Base-by-base conservation (phyloP, 495 filamentous ascomycete genomes). In the Penicillium soppii region DNA sequence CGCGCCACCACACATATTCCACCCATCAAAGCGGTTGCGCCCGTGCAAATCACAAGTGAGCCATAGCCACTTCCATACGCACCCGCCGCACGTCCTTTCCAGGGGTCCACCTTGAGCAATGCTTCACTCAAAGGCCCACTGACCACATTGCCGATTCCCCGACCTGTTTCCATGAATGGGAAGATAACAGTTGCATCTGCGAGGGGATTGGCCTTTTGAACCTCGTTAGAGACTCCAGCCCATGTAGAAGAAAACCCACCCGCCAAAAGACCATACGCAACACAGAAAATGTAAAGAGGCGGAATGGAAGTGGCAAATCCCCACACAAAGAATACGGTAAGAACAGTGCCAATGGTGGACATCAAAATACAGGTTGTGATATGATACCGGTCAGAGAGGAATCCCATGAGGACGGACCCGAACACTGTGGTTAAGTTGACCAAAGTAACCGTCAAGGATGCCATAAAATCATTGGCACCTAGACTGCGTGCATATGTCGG, bases 281-380 rank as follows among this genome's bases (percentile, higher is more conserved):
- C 44, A 33, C 75, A 78, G 46, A 88, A 89, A 1, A 81, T 63
- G 29, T 57, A 57, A 5, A 66, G 38, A 10, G 52, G 21, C 0
- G 57, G 52, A 1, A 59, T 32, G 21, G 37, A 42, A 5, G 21
- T 30, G 8, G 61, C 49, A 13, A 87, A 63, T 0, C 84, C 85
- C 86, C 86, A 89, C 12, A 86, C 47, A 10, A 88, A 49, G 43
- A 89, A 84, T 0, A 85, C 75, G 0, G 79, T 71, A 3, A 81
- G 30, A 3, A 77, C 70, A 1, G 80, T 71, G 5, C 84, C 84
- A 5, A 80, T 47, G 2, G 81, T 75, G 1, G 76, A 79, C 0
- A 85, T 58, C 4, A 83, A 69, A 16, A 78, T 77, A 4, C 83
- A 59, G 3, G 80, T 62, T 13, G 86, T 76, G 52, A 80, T 77